These are phyloP conservation scores for Alternaria brassicae DNA, from an alignment of 2,329 filamentous ascomycete species.

Conservation along the genomic window DNA sequence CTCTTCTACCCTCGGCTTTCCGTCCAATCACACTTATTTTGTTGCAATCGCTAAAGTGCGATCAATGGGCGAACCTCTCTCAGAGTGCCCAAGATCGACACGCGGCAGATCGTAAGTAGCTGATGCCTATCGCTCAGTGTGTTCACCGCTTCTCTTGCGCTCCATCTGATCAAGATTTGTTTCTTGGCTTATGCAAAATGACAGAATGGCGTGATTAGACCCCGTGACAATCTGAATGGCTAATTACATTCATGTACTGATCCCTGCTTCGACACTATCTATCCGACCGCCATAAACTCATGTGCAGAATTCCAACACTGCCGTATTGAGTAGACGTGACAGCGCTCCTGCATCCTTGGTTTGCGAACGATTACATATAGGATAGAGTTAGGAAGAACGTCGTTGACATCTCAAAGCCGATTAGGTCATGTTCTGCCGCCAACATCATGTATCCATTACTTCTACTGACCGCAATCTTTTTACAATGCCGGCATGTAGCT, in stretches of 20 bases:
- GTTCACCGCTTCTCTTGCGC: neutral
- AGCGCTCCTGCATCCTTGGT: neutral
- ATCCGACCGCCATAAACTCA: neutral
- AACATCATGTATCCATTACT: neutral
- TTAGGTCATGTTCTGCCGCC: neutral
- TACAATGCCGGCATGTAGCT: neutral
- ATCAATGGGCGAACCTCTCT: neutral
- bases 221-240: neutral
- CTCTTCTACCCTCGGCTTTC: neutral
- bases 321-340: neutral
- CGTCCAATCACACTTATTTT: neutral
- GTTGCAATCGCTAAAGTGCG: neutral
- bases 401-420: neutral
- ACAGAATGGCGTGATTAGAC: neutral
- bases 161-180: neutral
- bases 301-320: neutral
- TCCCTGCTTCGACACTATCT: slow-evolving; percentile 1
- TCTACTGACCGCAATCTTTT: neutral
- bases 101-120: neutral
- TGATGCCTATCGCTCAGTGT: neutral
- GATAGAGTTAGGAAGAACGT: neutral
- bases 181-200: neutral
- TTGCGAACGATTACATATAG: neutral
- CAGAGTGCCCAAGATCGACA: neutral
- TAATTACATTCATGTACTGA: slow-evolving; percentile 2